phyloP scores from a whole-genome alignment of 371 early-diverging fungal genomes.

The Mucor indicus region DNA sequence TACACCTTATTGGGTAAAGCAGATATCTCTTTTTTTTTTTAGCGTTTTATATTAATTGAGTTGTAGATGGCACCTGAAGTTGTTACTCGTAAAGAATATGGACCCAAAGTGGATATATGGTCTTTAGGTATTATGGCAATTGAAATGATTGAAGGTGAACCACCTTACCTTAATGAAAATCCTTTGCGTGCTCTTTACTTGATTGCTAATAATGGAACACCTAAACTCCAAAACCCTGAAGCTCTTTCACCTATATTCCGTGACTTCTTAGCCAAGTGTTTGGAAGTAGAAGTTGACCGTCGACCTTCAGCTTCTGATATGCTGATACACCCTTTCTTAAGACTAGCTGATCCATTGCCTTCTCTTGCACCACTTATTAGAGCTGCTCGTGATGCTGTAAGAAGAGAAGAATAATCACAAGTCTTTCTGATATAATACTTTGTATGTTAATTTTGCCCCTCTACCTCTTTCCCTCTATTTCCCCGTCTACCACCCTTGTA shows the following conservation, averaged over 20 bases:
- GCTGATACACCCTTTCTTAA: constrained; percentile 86
- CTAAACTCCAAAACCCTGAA: constrained; percentile 87
- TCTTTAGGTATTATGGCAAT: constrained; percentile 95
- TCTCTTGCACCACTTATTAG: constrained; percentile 89
- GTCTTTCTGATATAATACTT: no score
- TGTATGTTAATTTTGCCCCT: no score
- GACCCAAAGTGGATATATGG: constrained; percentile 97
- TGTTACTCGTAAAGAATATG: constrained; percentile 91
- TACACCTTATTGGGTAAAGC: constrained; percentile 77
- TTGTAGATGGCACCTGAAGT: constrained; percentile 96
- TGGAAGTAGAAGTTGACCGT: constrained; percentile 85
- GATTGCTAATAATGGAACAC: constrained; percentile 97
- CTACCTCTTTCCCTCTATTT: no score
- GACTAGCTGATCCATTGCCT: constrained; percentile 80
- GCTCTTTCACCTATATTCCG: constrained; percentile 73
- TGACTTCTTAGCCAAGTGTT: constrained; percentile 79
- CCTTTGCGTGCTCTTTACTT: constrained; percentile 89
- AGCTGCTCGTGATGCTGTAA: constrained; percentile 58
- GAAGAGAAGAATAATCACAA: constrained; percentile 27
- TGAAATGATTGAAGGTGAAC: constrained; percentile 92
- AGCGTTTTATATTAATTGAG: constrained; percentile 18
- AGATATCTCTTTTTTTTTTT: not conserved
- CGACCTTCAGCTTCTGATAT: constrained; percentile 83
- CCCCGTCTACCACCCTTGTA: no score
- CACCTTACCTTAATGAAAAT: constrained; percentile 94